Percentiles rank a stretch among this genome's conserved stretches.
Conservation (phyloP, 805 yeast genomes). For the Metschnikowia noctiluminum region DNA sequence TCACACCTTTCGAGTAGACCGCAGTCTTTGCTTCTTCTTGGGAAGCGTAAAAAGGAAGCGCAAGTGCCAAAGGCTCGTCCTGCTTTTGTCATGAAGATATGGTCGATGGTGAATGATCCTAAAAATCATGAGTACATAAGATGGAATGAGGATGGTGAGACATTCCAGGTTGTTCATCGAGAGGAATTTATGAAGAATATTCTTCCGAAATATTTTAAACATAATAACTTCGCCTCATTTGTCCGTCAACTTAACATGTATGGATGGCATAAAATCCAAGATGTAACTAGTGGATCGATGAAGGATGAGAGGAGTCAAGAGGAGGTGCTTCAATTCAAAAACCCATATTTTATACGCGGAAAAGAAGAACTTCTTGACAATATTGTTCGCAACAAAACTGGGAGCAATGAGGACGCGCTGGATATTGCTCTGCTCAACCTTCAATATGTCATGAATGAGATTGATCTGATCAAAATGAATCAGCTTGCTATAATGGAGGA, state of each 20-base stretch:
- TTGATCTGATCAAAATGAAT: slow-evolving; percentile 71
- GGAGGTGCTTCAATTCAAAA: slow-evolving; percentile 86
- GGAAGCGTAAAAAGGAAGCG: slow-evolving; percentile 31
- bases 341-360: slow-evolving; percentile 72
- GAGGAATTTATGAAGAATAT: slow-evolving; percentile 81
- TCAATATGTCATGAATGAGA: slow-evolving; percentile 58
- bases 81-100: slow-evolving; percentile 87
- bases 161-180: slow-evolving; percentile 80
- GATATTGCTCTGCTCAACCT: slow-evolving; percentile 40
- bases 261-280: slow-evolving; percentile 99
- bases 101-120: slow-evolving; percentile 93
- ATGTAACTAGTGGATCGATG: slow-evolving; percentile 72
- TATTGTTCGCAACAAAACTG: slow-evolving; percentile 71
- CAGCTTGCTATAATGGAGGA: slow-evolving; percentile 84
- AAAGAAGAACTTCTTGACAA: slow-evolving; percentile 82
- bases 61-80: slow-evolving; percentile 60
- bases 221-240: slow-evolving; percentile 91
- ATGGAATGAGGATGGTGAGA: slow-evolving; percentile 84
- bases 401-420: slow-evolving; percentile 20
- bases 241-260: slow-evolving; percentile 97
- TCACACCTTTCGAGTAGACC: slow-evolving; percentile 8
- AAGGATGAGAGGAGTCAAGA: slow-evolving; percentile 49
- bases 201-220: slow-evolving; percentile 91
- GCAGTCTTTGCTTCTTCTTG: slow-evolving; percentile 8
- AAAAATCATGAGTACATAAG: slow-evolving; percentile 64